Conservation (phyloP, 805 yeast genomes). For the Saturnispora quitensis region DNA sequence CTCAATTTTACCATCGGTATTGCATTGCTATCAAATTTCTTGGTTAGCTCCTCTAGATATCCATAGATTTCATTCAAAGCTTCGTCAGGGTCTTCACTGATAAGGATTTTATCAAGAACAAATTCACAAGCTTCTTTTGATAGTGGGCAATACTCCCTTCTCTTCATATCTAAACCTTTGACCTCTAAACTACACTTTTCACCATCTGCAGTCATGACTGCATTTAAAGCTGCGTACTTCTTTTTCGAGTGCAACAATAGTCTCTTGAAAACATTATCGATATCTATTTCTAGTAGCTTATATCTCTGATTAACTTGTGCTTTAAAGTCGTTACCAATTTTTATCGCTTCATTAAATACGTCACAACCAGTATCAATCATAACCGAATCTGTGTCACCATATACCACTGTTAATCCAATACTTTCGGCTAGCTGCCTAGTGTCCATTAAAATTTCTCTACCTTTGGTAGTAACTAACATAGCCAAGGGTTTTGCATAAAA, state of each 20-base stretch:
- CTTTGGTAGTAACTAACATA: constrained; percentile 88
- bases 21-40: constrained; percentile 49
- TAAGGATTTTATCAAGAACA: constrained; percentile 61
- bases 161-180: constrained; percentile 92
- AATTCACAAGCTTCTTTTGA: constrained; percentile 81
- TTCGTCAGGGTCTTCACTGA: constrained; percentile 67
- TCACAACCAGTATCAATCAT: constrained; percentile 90
- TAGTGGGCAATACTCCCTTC: constrained; percentile 92
- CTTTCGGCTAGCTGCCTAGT: constrained; percentile 89
- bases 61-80: constrained; percentile 64
- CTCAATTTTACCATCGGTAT: constrained; percentile 59
- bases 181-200: constrained; percentile 65
- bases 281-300: constrained; percentile 81
- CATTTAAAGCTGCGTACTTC: constrained; percentile 89
- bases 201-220: constrained; percentile 38
- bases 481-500: constrained; percentile 96
- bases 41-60: constrained; percentile 54
- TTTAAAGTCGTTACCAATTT: constrained; percentile 81
- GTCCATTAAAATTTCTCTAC: constrained; percentile 89
- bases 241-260: constrained; percentile 87
- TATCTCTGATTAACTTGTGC: constrained; percentile 81
- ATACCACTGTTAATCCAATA: constrained; percentile 73
- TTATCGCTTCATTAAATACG: constrained; percentile 60
- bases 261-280: constrained; percentile 84
- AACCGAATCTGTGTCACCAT: constrained; percentile 98